phyloP scores from a whole-genome alignment of 2,329 filamentous ascomycete genomes.

The Apiospora kogelbergensis region DNA sequence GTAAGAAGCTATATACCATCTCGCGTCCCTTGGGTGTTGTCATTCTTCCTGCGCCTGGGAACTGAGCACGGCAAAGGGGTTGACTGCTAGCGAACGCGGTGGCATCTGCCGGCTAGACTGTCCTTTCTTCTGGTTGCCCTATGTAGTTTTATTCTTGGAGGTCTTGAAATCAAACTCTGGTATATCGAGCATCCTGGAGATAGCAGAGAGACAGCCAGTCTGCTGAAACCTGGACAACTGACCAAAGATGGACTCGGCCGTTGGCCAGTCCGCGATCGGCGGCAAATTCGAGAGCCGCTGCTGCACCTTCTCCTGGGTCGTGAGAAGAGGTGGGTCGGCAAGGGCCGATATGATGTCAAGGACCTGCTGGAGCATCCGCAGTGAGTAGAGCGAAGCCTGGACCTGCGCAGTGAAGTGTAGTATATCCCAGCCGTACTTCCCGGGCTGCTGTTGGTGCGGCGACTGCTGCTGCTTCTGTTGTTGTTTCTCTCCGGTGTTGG shows the following conservation, averaged over 20 bases:
- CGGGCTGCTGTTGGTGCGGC: constrained; percentile 30
- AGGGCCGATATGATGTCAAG: constrained; percentile 24
- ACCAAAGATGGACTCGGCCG: neutral
- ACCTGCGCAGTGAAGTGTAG: constrained; percentile 63
- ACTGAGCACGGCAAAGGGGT: constrained; percentile 9
- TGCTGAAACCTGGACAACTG: neutral
- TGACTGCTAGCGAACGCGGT: constrained; percentile 9
- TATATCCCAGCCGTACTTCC: constrained; percentile 47
- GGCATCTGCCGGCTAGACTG: neutral
- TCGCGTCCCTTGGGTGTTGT: neutral
- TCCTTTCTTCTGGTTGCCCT: neutral
- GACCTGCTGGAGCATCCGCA: constrained; percentile 56
- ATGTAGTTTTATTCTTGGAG: neutral
- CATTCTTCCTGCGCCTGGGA: constrained; percentile 9
- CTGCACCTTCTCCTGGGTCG: constrained; percentile 5
- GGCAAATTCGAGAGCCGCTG: constrained; percentile 10
- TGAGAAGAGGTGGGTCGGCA: neutral
- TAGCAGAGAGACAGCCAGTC: neutral
- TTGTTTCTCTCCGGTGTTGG: constrained; percentile 15
- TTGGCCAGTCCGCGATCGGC: constrained; percentile 12
- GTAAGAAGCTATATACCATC: neutral
- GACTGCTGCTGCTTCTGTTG: neutral
- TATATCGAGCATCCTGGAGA: constrained; percentile 9
- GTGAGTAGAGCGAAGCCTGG: constrained; percentile 60
- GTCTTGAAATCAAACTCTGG: constrained; percentile 1